phyloP scores from a whole-genome alignment of 2,329 filamentous ascomycete species.

The Colletotrichum incanum region DNA sequence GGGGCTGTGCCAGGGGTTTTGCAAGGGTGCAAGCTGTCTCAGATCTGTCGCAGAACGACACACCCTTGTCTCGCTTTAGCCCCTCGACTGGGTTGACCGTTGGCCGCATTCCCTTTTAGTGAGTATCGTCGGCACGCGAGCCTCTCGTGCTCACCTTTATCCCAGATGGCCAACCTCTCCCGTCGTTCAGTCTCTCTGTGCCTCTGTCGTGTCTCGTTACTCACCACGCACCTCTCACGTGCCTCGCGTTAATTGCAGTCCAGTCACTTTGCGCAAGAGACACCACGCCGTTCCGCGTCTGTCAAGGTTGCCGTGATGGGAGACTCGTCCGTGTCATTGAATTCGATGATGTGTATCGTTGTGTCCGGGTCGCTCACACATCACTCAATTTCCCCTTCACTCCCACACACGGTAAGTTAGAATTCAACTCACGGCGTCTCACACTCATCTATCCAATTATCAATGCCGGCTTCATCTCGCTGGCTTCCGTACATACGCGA shows the following conservation, averaged over 20 bases:
- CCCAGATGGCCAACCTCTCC: slow-evolving; percentile 1
- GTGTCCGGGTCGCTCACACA: not conserved
- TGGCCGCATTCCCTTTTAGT: slow-evolving; percentile 20
- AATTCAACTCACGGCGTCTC: slow-evolving; percentile 1
- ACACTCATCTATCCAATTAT: not conserved
- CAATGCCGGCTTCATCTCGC: not conserved
- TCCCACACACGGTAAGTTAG: not conserved
- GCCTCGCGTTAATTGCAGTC: not conserved
- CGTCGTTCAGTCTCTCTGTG: not conserved
- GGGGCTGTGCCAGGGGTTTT: slow-evolving; percentile 45
- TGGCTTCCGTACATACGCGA: slow-evolving; percentile 2
- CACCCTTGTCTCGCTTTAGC: slow-evolving; percentile 44
- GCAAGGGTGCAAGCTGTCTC: slow-evolving; percentile 54
- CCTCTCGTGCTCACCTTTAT: slow-evolving; percentile 11
- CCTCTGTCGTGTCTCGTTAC: not conserved
- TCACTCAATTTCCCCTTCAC: not conserved
- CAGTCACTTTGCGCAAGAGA: not conserved
- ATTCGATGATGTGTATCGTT: not conserved
- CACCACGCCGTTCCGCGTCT: not conserved
- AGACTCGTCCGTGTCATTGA: not conserved
- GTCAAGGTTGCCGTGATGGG: not conserved
- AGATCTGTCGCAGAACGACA: slow-evolving; percentile 60
- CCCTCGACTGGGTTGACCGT: slow-evolving; percentile 40
- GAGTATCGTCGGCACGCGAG: slow-evolving; percentile 8
- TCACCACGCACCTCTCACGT: not conserved